phyloP scores from a whole-genome alignment of 2,329 filamentous ascomycete genomes.

The Epichloe hybrida region DNA sequence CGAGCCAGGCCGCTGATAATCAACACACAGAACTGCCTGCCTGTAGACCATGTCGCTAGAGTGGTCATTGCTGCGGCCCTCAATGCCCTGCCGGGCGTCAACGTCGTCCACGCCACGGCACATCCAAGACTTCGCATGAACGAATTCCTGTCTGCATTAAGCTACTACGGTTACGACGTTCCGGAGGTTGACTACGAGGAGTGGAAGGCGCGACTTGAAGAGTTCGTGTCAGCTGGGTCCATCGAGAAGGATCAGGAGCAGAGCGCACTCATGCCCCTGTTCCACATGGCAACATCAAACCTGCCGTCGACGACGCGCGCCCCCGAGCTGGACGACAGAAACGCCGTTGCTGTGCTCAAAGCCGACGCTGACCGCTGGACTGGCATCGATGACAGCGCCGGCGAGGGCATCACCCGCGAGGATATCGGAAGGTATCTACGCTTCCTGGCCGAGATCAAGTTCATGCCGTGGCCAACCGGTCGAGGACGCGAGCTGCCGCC shows the following conservation, averaged over 20 bases:
- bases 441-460: slow-evolving; percentile 17
- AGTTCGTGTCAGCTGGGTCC: slow-evolving; percentile 13
- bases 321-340: slow-evolving; percentile 46
- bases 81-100: slow-evolving; percentile 38
- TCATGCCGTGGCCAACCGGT: slow-evolving; percentile 16
- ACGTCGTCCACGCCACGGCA: slow-evolving; percentile 65
- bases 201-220: slow-evolving; percentile 18
- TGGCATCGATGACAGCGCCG: slow-evolving; percentile 39
- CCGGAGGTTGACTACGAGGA: slow-evolving; percentile 56
- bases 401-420: slow-evolving; percentile 20
- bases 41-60: slow-evolving; percentile 71
- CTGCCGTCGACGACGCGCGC: slow-evolving; percentile 55
- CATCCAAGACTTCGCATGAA: slow-evolving; percentile 32
- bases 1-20: slow-evolving; percentile 57
- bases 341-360: slow-evolving; percentile 51
- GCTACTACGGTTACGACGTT: slow-evolving; percentile 59
- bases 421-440: slow-evolving; percentile 15
- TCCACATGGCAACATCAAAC: slow-evolving; percentile 56
- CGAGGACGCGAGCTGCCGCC: slow-evolving; percentile 14
- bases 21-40: slow-evolving; percentile 84
- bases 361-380: slow-evolving; percentile 46
- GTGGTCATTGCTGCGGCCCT: slow-evolving; percentile 63
- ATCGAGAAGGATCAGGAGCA: slow-evolving; percentile 16
- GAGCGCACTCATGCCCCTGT: slow-evolving; percentile 42
- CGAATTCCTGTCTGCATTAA: slow-evolving; percentile 55